A percentile compares a stretch with the other conserved stretches of the same genome.
phyloP scores from a whole-genome alignment of 2,329 filamentous ascomycete genomes.

The Mollisia scopiformis region DNA sequence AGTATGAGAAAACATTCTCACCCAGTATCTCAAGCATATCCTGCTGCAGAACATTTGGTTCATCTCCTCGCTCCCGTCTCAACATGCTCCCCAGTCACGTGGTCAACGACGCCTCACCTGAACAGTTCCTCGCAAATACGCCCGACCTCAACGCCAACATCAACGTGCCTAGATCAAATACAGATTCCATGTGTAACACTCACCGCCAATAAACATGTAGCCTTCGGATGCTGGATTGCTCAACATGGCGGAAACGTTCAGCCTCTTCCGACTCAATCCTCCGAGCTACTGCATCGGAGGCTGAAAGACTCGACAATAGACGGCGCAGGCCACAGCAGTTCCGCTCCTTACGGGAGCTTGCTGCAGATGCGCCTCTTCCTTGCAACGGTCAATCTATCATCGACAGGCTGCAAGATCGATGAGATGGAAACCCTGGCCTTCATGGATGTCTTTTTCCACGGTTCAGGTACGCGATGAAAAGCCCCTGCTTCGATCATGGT shows the following conservation, averaged over 20 bases:
- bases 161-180: background rate
- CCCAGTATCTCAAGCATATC: no score
- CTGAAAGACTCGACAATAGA: constrained; percentile 1
- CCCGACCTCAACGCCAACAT: background rate
- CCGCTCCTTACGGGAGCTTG: background rate
- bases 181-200: background rate
- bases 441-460: background rate
- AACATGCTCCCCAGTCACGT: no score
- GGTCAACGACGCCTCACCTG: background rate
- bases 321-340: background rate
- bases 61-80: no score
- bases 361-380: background rate
- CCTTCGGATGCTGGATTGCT: background rate
- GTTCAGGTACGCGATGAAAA: constrained; percentile 1
- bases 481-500: constrained; percentile 4
- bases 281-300: background rate
- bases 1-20: no score
- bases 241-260: background rate
- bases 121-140: background rate
- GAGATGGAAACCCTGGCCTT: background rate
- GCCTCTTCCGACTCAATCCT: background rate
- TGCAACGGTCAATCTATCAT: background rate
- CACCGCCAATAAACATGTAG: background rate
- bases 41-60: no score
- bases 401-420: background rate